Evolutionary conservation across 2,329 filamentous ascomycete genomes (phyloP), one percentile per base, ranked within the genome.

Genomic region (Verticillium klebahnii): DNA sequence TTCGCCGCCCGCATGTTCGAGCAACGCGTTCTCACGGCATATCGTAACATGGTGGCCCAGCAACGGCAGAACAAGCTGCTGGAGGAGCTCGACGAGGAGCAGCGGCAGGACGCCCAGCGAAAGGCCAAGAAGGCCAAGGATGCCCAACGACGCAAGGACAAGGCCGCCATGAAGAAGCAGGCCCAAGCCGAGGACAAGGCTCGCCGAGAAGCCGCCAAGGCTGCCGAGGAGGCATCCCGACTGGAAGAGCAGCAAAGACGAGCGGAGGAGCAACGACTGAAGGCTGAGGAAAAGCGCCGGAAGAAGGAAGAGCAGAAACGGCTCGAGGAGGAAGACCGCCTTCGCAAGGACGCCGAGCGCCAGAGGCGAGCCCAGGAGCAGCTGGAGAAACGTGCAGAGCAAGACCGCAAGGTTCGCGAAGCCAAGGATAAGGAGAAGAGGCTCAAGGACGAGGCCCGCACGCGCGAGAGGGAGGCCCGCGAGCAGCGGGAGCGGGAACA

Each of bases 1-100:
- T 99, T 99, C 76, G 95, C 95, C 64, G 95, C 95, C 62, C 89
- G 95, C 66, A 99, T 99, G 95, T 99, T 99, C 75, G 95, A 99
- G 78, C 95, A 99, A 75, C 86, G 95, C 66, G 95, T 99, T 25
- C 83, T 99, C 63, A 94, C 91, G 52, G 95, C 95, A n/a, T 99
- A 99, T 77, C 91, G 93, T 74, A 94, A 98, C 78, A 97, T 97
- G 74, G 94, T 99, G 3, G 92, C 95, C 19, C 88, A 89, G 69
- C 94, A 99, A 77, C 91, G 95, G 32, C 94, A 97, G 72, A 84
- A 91, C 71, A 93, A 93, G 73, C 87, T 99, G 25, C 82, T 99
- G 31, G 91, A 97, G 73, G 95, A 99, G 74, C 82, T 97, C 2
- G 89, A 93, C 67, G 92, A 96, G 72, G 95, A 99, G 74, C 85